Evolutionary conservation across 1,284 basidiomycete genomes (phyloP), one percentile per base, ranked within the genome.

Genomic region (Naganishia albida): DNA sequence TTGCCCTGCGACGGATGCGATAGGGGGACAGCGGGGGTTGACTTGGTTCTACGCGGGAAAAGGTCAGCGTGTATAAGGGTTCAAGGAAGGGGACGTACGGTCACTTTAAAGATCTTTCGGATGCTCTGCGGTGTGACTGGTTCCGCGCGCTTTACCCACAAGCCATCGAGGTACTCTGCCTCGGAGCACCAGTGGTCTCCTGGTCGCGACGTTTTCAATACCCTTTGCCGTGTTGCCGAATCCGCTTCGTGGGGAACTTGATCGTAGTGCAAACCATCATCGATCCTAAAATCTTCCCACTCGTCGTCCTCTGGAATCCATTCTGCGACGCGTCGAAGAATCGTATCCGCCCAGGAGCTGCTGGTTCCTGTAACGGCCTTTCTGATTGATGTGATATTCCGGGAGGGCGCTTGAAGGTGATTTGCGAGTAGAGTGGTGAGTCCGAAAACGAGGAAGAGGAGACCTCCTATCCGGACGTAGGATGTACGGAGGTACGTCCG

Each of bases 121-220:
- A 62, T 42, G 20, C 40, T 39, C 30, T 25, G 20, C 7, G 49
- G 23, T 38, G 34, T 52, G 2, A 62, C 20, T 25, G 23, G 23
- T 15, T 25, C 28, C 15, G 39, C 23, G 7, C 60, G 28, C 23
- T 53, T 42, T 20, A 40, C 7, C 60, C 60, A 62, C 8, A 16
- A 7, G 16, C 60, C 60, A 30, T 62, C 60, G 8, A 44, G 23
- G 28, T 62, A 62, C 49, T 62, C 50, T n/a, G 48, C 50, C 23
- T 52, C 60, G 3, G 60, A 40, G 26, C 60, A 52, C 23, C 40
- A 55, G 2, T 55, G 16, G 18, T 38, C 44, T 38, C 28, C 43
- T 43, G 15, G 50, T 20, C n/a, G 10, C 3, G 8, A 10, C 44
- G n/a, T 46, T n/a, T 46, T 46, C 16, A 46, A 10, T 2, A 46